Percentiles rank a stretch among this genome's conserved stretches.
Evolutionary conservation across 805 yeast genomes (phyloP).

Genomic region (Ogataea methylovora): DNA sequence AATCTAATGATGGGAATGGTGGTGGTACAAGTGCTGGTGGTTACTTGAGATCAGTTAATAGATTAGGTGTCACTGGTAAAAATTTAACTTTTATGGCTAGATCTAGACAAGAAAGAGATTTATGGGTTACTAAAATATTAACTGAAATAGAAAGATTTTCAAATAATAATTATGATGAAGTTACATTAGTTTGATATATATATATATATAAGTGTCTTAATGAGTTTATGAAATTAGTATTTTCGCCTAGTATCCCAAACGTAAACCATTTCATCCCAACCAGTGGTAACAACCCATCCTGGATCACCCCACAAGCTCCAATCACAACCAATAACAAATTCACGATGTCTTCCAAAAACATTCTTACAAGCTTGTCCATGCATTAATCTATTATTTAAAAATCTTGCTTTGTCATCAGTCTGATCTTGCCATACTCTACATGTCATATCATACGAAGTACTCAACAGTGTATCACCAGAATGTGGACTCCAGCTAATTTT

Average conservation of each 20-base stretch:
- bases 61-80: constrained; percentile 60
- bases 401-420: constrained; percentile 49
- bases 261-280: constrained; percentile 94
- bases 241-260: constrained; percentile 65
- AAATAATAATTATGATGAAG: constrained; percentile 10
- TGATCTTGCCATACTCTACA: constrained; percentile 78
- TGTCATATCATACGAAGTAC: constrained; percentile 90
- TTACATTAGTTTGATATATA: constrained; percentile 10
- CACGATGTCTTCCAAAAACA: constrained; percentile 65
- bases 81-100: constrained; percentile 72
- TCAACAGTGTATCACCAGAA: constrained; percentile 55
- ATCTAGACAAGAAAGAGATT: constrained; percentile 74
- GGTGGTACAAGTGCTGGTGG: not conserved
- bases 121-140: constrained; percentile 57
- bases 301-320: constrained; percentile 96
- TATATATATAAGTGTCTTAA: not conserved
- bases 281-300: constrained; percentile 91
- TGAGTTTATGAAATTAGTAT: not conserved
- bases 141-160: constrained; percentile 39
- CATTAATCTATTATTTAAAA: constrained; percentile 38
- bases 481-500: constrained; percentile 89
- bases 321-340: constrained; percentile 89
- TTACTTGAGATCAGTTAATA: constrained; percentile 35
- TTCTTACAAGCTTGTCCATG: constrained; percentile 46
- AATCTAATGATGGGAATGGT: constrained; percentile 1